A percentile compares a stretch with the other conserved stretches of the same genome.
phyloP scores from a whole-genome alignment of 2,329 filamentous ascomycete species.

The Pseudogymnoascus sp. region DNA sequence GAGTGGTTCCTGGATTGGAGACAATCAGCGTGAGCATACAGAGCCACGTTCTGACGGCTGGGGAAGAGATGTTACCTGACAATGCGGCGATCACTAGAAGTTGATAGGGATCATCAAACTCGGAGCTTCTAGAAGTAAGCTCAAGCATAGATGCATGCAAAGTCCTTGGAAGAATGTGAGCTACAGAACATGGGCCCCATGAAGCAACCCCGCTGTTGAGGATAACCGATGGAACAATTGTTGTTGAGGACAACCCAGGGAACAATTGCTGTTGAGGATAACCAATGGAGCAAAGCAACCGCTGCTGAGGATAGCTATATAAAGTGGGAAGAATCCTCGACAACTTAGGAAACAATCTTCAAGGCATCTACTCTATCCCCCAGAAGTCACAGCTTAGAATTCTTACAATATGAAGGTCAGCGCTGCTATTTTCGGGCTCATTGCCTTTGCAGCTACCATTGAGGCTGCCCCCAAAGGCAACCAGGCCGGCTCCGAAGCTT shows the following conservation, averaged over 20 bases:
- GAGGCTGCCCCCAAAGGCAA: not conserved
- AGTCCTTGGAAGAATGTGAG: no score
- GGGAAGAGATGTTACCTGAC: not conserved
- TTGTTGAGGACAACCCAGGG: not conserved
- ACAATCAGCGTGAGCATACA: not conserved
- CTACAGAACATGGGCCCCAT: not conserved
- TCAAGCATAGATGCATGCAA: not conserved
- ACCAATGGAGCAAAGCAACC: not conserved
- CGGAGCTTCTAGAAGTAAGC: not conserved
- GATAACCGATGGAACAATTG: not conserved
- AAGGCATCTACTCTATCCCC: not conserved
- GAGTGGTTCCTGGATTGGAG: not conserved
- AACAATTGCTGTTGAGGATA: not conserved
- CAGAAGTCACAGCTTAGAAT: not conserved
- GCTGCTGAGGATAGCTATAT: not conserved
- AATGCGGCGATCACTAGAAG: not conserved
- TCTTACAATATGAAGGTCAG: not conserved
- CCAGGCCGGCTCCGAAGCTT: conserved; percentile 24
- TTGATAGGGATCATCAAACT: not conserved
- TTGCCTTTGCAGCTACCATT: conserved; percentile 8
- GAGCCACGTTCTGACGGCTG: not conserved
- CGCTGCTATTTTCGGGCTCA: conserved; percentile 7
- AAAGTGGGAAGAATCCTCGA: not conserved
- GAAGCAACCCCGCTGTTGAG: not conserved
- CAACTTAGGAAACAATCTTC: not conserved